Evolutionary conservation across 148 eudicot species (phyloP).

Genomic region (Rhododendron williamsianum): DNA sequence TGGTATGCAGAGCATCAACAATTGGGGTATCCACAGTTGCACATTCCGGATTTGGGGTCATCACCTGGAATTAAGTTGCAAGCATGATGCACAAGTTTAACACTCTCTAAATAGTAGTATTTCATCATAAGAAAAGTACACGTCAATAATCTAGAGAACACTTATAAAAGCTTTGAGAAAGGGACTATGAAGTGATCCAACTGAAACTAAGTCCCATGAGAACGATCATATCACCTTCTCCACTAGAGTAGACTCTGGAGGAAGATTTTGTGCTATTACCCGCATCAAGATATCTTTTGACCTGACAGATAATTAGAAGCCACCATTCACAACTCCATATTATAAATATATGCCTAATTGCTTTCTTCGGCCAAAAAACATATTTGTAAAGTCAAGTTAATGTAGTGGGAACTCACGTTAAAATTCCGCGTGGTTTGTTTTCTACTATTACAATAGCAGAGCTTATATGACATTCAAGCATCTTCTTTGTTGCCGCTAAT

Average conservation of each 20-base stretch:
- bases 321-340: not conserved
- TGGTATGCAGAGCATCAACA: slow-evolving; percentile 94
- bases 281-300: slow-evolving; percentile 96
- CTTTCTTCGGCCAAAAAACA: not conserved
- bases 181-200: not conserved
- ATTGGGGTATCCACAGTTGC: slow-evolving; percentile 87
- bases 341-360: not conserved
- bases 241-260: slow-evolving; percentile 73
- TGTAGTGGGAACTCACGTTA: slow-evolving; percentile 53
- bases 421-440: slow-evolving; percentile 76
- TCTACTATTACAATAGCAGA: slow-evolving; percentile 73
- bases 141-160: not conserved
- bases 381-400: not conserved
- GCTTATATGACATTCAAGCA: slow-evolving; percentile 63
- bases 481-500: slow-evolving; percentile 68
- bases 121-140: not conserved
- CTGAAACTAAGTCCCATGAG: not conserved
- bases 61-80: slow-evolving; percentile 47
- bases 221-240: slow-evolving; percentile 56
- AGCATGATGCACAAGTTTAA: slow-evolving; percentile 1
- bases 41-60: slow-evolving; percentile 99
- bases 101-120: not conserved
- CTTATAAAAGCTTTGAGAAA: not conserved
- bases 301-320: slow-evolving; percentile 29
- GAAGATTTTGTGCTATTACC: slow-evolving; percentile 71